Evolutionary conservation across 2,329 filamentous ascomycete species (phyloP), one percentile per base, ranked within the genome.

Genomic region (Penicillium capsulatum): DNA sequence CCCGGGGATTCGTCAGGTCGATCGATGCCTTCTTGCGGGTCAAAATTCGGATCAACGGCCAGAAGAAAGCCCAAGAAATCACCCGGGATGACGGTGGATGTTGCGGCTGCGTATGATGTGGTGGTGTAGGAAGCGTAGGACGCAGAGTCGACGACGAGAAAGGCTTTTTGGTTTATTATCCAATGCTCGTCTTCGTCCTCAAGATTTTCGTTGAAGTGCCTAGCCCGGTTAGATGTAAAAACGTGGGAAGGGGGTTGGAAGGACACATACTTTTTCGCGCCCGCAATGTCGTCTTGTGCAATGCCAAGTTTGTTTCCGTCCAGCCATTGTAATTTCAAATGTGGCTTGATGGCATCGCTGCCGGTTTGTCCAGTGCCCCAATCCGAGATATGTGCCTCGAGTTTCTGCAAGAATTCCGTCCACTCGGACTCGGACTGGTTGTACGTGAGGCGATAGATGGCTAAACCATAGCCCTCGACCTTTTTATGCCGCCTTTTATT

Each of bases 321-420:
- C 3, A 53, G 28, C 58, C 57, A 60, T 7, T 51, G 45, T 2
- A 61, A 31, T n/a, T 54, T 51, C 9, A 60, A 17, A 19, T 45
- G 16, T 3, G 38, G 32, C 24, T 55, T 56, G 38, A 60, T 35
- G 1, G 40, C 29, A 17, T 43, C 45, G 4, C 40, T 42, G 6
- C 54, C 52, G 7, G 43, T 40, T 8, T 51, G 45, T 2, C 50
- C 53, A 3, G 35, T 38, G 2, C 57, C 57, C 58, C 57, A 61
- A 14, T 51, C 39, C 0, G 48, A 42, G 1, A 57, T 34, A 39
- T 60, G 51, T 0, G 37, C 37, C 14, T 60, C 50, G 2, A 61
- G 7, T 17, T 47, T 54, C 8, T 41, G 6, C n/a, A 45, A 26
- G 24, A 57, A 52, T 6, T n/a, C 33, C 2, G 17, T 20, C 56